Base-by-base conservation (phyloP, 768 basidiomycete species). In the Nidularia pulvinata region DNA sequence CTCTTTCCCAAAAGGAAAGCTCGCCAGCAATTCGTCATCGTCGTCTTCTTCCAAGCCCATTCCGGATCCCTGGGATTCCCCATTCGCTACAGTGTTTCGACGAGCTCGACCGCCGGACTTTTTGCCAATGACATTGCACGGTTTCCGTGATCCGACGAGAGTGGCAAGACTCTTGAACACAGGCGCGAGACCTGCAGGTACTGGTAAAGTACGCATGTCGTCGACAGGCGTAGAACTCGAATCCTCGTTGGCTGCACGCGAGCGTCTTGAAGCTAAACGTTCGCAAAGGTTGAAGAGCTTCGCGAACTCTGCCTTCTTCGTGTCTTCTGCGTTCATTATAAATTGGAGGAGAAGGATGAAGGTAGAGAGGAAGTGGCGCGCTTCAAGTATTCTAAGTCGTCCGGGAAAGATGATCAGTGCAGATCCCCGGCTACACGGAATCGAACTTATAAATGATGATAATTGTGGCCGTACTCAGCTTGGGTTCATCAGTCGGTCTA, bases 261-360 rank as follows among this genome's bases (percentile, higher is more conserved):
- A 61, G 42, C 77, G 69, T 54, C 73, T 73, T 13, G 75, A 72
- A n/a, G 77, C 76, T 32, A 85, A 75, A 34, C 72, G 75, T 39
- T 85, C 79, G 57, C 83, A 84, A 50, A 82, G 64, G 39, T 77
- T 72, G 54, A 83, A 80, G 36, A 86, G 77, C 50, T 71, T 70
- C 1, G 79, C 78, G 57, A 84, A 80, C 48, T 85, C 83, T 39
- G 77, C 75, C 7, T 67, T 76, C 61, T 74, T 80, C 48, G 70
- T 56, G 30, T 77, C 67, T 30, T 30, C 25, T 30, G 25, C 25
- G 25, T 30, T 30, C 25, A 30, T 30, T 30, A 4, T 30, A 30
- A 30, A 30, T 30, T 30, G 25, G 25, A 30, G 25, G 25, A 30
- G 25, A 30, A 30, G 25, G 25, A 30, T 30, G 25, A 30, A 30